A percentile compares a stretch with the other conserved stretches of the same genome.
Evolutionary conservation across 2,329 filamentous ascomycete genomes (phyloP).

Genomic region (Ceratocystis papillata): DNA sequence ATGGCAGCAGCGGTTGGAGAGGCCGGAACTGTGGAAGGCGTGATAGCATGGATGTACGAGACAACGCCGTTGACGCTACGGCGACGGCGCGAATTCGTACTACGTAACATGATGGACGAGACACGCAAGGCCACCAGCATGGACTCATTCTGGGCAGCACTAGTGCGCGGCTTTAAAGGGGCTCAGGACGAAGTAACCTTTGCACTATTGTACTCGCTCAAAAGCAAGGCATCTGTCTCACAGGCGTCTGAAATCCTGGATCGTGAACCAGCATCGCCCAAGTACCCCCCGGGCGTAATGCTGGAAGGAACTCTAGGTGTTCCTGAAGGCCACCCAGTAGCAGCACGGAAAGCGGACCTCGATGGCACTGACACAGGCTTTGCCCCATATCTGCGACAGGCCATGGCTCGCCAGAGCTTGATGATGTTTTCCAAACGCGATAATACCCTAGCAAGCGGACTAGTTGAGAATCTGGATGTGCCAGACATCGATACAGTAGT

Average conservation of each 20-base stretch:
- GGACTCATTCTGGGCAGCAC: slow-evolving; percentile 61
- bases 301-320: slow-evolving; percentile 65
- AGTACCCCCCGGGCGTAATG: slow-evolving; percentile 52
- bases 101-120: slow-evolving; percentile 66
- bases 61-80: slow-evolving; percentile 69
- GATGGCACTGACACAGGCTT: slow-evolving; percentile 61
- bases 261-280: slow-evolving; percentile 16
- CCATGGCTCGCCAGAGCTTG: slow-evolving; percentile 55
- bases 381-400: slow-evolving; percentile 62
- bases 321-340: slow-evolving; percentile 50
- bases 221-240: slow-evolving; percentile 55
- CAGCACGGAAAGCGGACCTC: slow-evolving; percentile 54
- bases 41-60: slow-evolving; percentile 74
- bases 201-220: slow-evolving; percentile 64
- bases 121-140: slow-evolving; percentile 63
- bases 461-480: slow-evolving; percentile 58
- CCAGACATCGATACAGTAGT: slow-evolving; percentile 63
- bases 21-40: slow-evolving; percentile 61
- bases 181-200: slow-evolving; percentile 70
- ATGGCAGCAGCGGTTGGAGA: slow-evolving; percentile 66
- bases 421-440: slow-evolving; percentile 57
- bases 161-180: slow-evolving; percentile 57
- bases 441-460: slow-evolving; percentile 46
- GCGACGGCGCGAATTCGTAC: slow-evolving; percentile 66
- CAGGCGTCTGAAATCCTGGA: background rate